Base-by-base conservation (phyloP, 2,329 filamentous ascomycete species). In the Myriosclerotinia duriaeana region DNA sequence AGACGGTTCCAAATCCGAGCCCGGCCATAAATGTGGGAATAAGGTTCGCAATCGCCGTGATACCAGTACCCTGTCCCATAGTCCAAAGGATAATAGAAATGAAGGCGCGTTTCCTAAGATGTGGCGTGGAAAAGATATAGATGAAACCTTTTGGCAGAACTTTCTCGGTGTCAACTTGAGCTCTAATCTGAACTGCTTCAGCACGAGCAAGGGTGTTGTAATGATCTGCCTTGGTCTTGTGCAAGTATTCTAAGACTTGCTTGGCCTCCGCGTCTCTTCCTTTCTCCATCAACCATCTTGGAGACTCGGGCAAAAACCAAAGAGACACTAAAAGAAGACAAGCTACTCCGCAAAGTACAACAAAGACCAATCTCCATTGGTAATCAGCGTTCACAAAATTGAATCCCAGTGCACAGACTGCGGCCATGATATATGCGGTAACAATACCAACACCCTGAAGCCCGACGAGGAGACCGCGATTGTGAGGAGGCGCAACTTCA, bases 271-370 rank as follows among this genome's bases (percentile, higher is more conserved):
- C 60, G 8, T 61, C 53, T 11, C 66, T 61, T 15, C 67, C 64
- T 40, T 68, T 65, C 36, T 66, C 66, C 38, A 71, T 66, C 30
- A 72, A 64, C 53, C 69, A 71, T 22, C 89, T 84, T 0, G 89
- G 89, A 0, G 88, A 90, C 76, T 92, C 89, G 9, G 89, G 89
- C 2, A 92, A 82, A 66, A 90, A 69, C 50, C 87, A 69, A 78
- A 92, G 34, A 1, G 69, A 66, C 1, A 69, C 56, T n/a, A 72
- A 40, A 26, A 73, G 65, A n/a, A 77, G 69, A 42, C 36, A 63
- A 20, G 60, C 48, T 26, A 63, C 26, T 63, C 46, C 48, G 42
- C 46, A 40, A 5, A 63, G 46, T 20, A 63, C 60, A 11, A 63
- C 34, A 26, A 63, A 63, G 1, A 63, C 60, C 46, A 63, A n/a